These are phyloP conservation scores for Skeletonema costatum DNA, from an alignment of 108 stramenopile genomes.

Conservation along the genomic window DNA sequence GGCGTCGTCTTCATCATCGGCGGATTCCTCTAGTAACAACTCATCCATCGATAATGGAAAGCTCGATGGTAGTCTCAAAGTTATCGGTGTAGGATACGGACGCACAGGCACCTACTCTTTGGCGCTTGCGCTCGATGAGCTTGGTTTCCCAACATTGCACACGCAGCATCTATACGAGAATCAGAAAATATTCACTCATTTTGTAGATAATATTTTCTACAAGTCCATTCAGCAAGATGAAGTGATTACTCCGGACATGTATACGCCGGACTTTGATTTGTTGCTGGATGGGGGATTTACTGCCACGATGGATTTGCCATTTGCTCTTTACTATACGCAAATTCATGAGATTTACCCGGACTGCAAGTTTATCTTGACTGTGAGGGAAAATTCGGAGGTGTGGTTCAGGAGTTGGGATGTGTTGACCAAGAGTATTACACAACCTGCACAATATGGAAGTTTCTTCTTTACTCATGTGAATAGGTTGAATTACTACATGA, in stretches of 20 bases:
- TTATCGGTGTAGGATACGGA: conserved; percentile 83
- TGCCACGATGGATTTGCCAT: conserved; percentile 78
- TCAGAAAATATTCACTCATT: conserved; percentile 57
- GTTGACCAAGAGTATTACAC: conserved; percentile 63
- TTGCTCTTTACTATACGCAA: conserved; percentile 73
- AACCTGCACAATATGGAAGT: conserved; percentile 56
- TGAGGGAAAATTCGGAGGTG: conserved; percentile 66
- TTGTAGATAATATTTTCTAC: conserved; percentile 57
- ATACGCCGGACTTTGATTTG: conserved; percentile 60
- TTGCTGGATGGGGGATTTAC: conserved; percentile 55
- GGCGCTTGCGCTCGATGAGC: conserved; percentile 71
- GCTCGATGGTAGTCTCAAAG: conserved; percentile 44
- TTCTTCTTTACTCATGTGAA: conserved; percentile 53
- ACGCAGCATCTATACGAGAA: conserved; percentile 85
- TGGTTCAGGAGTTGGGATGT: conserved; percentile 82
- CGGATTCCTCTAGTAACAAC: conserved; percentile 1
- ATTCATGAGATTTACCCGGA: conserved; percentile 69
- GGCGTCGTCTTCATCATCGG: not conserved
- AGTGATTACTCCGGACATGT: conserved; percentile 31
- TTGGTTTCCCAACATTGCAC: conserved; percentile 75
- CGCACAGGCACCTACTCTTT: conserved; percentile 85
- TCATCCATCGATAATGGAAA: not conserved
- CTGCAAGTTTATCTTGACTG: conserved; percentile 82
- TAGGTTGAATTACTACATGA: conserved; percentile 62
- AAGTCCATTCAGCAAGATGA: conserved; percentile 54